These are phyloP conservation scores for Ceriops tagal DNA, from an alignment of 345 rosid genomes.

Conservation along the genomic window DNA sequence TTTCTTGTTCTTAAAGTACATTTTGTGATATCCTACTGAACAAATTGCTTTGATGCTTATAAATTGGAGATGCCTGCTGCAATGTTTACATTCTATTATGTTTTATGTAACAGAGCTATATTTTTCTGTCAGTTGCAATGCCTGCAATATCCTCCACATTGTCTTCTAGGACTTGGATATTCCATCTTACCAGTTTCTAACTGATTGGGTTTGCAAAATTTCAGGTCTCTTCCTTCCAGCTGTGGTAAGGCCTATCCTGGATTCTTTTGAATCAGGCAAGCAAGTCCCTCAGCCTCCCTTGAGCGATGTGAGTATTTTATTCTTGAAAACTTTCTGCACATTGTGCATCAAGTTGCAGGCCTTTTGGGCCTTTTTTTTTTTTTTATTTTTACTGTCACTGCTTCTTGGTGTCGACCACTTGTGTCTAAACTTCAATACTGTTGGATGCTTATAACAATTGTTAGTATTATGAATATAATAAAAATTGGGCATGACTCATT, in stretches of 20 bases:
- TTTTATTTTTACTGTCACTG: background rate
- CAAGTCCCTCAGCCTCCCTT: slow-evolving; percentile 72
- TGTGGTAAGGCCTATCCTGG: slow-evolving; percentile 88
- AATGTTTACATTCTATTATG: no score
- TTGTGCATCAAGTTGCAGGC: background rate
- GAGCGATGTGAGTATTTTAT: slow-evolving; percentile 55
- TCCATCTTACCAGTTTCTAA: background rate
- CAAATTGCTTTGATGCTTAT: no score
- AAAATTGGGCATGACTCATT: no score
- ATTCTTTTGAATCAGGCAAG: slow-evolving; percentile 81
- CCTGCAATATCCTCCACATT: no score
- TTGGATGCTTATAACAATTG: no score
- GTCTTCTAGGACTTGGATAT: background rate
- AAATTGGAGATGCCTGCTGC: no score
- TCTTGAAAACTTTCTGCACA: background rate
- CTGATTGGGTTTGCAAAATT: slow-evolving; percentile 13
- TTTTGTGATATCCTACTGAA: no score
- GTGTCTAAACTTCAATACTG: background rate
- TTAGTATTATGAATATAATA: no score
- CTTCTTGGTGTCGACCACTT: background rate
- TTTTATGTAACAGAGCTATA: background rate
- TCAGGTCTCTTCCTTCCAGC: slow-evolving; percentile 95
- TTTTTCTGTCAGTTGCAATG: background rate
- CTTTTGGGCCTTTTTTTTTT: no score
- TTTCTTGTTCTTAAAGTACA: no score